Base-by-base conservation (phyloP, 1,284 basidiomycete species). In the Mycocalia duriaeana region DNA sequence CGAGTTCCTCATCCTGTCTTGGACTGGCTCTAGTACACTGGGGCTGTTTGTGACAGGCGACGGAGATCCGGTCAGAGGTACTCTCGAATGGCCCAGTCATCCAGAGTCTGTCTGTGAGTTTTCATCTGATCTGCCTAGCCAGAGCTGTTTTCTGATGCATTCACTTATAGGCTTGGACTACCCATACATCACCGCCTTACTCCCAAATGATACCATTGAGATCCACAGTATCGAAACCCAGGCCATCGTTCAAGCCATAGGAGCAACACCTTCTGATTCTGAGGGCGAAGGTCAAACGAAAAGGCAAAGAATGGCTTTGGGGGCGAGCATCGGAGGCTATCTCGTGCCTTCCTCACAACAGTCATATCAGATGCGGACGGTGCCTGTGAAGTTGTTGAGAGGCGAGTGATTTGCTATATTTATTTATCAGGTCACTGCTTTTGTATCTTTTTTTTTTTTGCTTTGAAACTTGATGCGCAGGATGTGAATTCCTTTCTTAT, bases 41-140 rank as follows among this genome's bases (percentile, higher is more conserved):
- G 93, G 93, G 0, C 68, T 95, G 1, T 95, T 96, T 60, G 73
- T 95, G 52, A 91, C 79, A 22, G 81, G 82, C 0, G 77, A 82
- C 9, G 92, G 91, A 1, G 91, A 94, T 62, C 91, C 93, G 9
- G 86, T 91, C 7, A 77, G 93, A 38, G 91, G 91, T 1, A 94
- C 92, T 2, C 69, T 95, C 25, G 81, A 92, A 60, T 95, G 91
- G 90, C 73, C 79, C 1, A 76, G 72, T 39, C 83, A 94, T 68
- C 90, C 92, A 0, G 68, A 82, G 34, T 79, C 84, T 9, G 70
- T 94, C 31, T 83, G 91, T 93, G 56, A 59, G 87, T 5, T 36
- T 37, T 25, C n/a, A 18, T 25, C 44, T 44, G 16, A 6, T 18
- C 39, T 16, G 6, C 11, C 13, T 9, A n/a, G n/a, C n/a, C 42